Evolutionary conservation across 2,329 filamentous ascomycete genomes (phyloP), one percentile per base, ranked within the genome.

Genomic region (Colletotrichum sp.): DNA sequence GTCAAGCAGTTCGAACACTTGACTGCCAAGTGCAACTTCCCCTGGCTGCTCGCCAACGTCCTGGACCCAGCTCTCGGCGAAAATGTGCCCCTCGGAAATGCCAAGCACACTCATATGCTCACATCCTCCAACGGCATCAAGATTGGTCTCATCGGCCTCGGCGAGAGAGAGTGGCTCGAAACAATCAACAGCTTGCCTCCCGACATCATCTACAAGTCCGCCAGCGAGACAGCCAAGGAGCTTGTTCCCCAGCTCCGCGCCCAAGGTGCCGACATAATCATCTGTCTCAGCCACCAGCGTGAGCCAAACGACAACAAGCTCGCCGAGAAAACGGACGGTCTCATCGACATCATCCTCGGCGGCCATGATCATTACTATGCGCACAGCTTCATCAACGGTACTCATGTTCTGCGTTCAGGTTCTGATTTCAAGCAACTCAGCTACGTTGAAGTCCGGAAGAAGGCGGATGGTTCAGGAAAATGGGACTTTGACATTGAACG

Each of bases 391-490:
- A 90, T 97, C 83, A 96, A 96, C 76, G 93, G 93, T 10, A 94
- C 92, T 1, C 96, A 98, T 80, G 91, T 98, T 4, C 87, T 98
- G n/a, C 91, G 96, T 3, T 97, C 95, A 0, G 96, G 96, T 1
- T 95, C 93, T 22, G 96, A 98, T 83, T 98, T 98, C 86, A 97
- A 97, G 85, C 94, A 98, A 82, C 87, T 98, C 39, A 97, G 94
- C 81, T 98, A 98, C 81, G 90, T 98, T 68, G 95, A 98, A 83
- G 94, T 92, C 2, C 91, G 94, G 79, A 89, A 91, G 27, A 91
- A 89, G 77, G 73, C 82, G 2, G 83, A 85, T 34, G 87, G 83
- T 4, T 77, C 81, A 77, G 79, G 86, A 80, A 89, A 89, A 22
- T 98, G 95, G 95, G 91, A 96, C 78, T 93, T 97, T 79, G 91